Evolutionary conservation across 257 asterid genomes (phyloP), one percentile per base, ranked within the genome.

Genomic region (Fraxinus pennsylvanica): DNA sequence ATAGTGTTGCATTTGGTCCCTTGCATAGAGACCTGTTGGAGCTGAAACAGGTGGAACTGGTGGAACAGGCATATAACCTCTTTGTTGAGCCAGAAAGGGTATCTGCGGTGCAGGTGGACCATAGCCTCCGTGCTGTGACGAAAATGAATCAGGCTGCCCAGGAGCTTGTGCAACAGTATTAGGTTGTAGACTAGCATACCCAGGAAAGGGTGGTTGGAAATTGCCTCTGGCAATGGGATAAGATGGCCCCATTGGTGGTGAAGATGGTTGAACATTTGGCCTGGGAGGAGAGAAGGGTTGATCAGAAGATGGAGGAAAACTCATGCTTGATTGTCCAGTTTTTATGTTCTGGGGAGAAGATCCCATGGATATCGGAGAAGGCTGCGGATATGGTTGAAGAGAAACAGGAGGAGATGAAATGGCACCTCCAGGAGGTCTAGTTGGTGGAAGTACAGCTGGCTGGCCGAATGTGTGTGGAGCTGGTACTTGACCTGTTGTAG

Each of bases 51-150:
- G 88, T 19, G 89, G 91, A 75, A 90, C 71, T 14, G 91, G 88
- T 21, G 89, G 91, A 77, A 89, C 87, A 75, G 94, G 84, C 52
- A 81, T 85, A 88, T 85, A 90, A 33, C 90, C 92, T 86, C 94
- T 85, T 88, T 83, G 94, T 47, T 82, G 93, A 77, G 81, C 74
- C 75, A 71, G 78, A 80, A 86, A 80, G 59, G 92, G 84, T 39
- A 86, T 30, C 30, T 85, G 79, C 12, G 91, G 85, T 71, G 75
- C 82, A 39, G 90, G 87, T 71, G 91, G 86, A 81, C 81, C 84
- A 85, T 90, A 91, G 77, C 89, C 89, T 52, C 91, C 88, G 73
- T 82, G 93, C 72, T 85, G 96, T 78, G 85, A 81, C 71, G 85
- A 84, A 87, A 85, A 91, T 32, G 89, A 41, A 30, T 78, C 82